These are phyloP conservation scores for Fusarium cyanostomum DNA, from an alignment of 2,329 filamentous ascomycete genomes.

Conservation along the genomic window DNA sequence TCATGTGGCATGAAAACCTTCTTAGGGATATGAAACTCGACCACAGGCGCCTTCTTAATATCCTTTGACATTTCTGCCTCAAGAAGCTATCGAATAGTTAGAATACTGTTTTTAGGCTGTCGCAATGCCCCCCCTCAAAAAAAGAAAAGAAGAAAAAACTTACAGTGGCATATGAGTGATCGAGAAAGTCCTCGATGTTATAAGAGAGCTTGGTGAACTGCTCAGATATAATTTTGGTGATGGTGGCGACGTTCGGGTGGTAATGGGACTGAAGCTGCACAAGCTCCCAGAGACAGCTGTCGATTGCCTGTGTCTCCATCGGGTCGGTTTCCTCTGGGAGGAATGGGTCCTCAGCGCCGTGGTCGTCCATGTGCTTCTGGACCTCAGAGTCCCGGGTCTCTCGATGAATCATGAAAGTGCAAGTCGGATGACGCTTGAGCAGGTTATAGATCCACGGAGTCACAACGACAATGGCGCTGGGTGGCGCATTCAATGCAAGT, in stretches of 20 bases:
- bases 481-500: conserved; percentile 86
- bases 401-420: conserved; percentile 96
- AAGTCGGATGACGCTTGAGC: conserved; percentile 86
- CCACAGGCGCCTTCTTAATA: conserved; percentile 84
- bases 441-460: conserved; percentile 97
- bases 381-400: conserved; percentile 67
- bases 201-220: conserved; percentile 97
- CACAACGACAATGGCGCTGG: conserved; percentile 86
- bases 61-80: conserved; percentile 85
- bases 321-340: conserved; percentile 79
- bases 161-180: conserved; percentile 88
- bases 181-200: conserved; percentile 95
- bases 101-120: not conserved
- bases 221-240: conserved; percentile 92
- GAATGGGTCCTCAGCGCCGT: conserved; percentile 78
- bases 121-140: too few relatives aligned
- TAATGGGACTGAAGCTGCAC: conserved; percentile 92
- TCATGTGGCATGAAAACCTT: conserved; percentile 73
- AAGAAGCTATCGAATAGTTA: conserved; percentile 67
- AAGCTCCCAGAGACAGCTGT: conserved; percentile 95
- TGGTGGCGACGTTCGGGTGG: conserved; percentile 94
- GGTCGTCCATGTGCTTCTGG: conserved; percentile 67
- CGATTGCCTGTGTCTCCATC: conserved; percentile 85
- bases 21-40: conserved; percentile 95
- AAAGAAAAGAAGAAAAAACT: conserved; percentile 55